Base-by-base conservation (phyloP, 768 basidiomycete species). In the Tephrocybe sp. region DNA sequence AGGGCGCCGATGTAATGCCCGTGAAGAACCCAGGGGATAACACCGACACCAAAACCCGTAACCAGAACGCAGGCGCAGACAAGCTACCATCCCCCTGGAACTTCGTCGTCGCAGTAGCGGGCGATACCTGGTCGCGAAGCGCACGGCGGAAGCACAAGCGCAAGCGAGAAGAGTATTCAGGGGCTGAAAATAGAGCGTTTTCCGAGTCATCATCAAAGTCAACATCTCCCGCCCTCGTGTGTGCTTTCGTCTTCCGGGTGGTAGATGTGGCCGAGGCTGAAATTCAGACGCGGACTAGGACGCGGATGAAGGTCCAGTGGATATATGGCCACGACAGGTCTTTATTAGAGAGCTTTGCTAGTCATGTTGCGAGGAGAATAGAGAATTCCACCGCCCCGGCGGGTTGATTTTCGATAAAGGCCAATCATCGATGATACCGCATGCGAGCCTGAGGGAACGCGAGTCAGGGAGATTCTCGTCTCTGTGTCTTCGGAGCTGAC, bases 91-190 rank as follows among this genome's bases (percentile, higher is more conserved):
- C 10, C 39, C 2, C 8, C 0, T 16, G 31, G 13, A 49, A 14
- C 16, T 53, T 65, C 16, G 45, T 70, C 11, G 65, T 75, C 13
- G 53, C 34, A 8, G 69, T 67, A 11, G 40, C 54, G 5, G 57
- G 63, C n/a, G 69, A 85, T 51, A 82, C 82, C 1, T 90, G 89
- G 89, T 84, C 87, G 0, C 76, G 89, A 10, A 73, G 76, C 8
- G 87, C 83, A 2, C 73, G 87, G 14, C 68, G 84, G 59, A 76
- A 74, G 59, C 60, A 64, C 8, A 73, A 73, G 54, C 62, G 58
- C 9, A 38, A 51, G 31, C 54, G 50, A 23, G 44, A 38, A 12
- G 26, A 38, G 1, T 14, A 16, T 40, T n/a, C 33, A 13, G 45
- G 33, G 19, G 33, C 14, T 17, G 40, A 1, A 7, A 8, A 32